phyloP scores from a whole-genome alignment of 345 rosid species.

The Eucalyptus tenuipes region DNA sequence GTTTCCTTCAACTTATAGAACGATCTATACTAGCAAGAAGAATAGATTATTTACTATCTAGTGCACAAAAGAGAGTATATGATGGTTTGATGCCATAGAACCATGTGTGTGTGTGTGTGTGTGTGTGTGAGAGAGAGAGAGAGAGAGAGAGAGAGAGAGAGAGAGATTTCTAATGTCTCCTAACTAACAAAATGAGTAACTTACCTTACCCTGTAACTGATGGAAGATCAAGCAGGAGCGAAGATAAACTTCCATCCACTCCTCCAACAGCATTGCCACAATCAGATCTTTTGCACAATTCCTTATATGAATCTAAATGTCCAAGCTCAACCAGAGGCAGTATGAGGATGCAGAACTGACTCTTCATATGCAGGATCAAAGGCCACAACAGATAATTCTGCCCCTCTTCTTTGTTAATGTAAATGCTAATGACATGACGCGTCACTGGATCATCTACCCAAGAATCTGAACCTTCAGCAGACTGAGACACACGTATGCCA shows the following conservation, averaged over 20 bases:
- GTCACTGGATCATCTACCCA: conserved; percentile 96
- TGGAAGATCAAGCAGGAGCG: conserved; percentile 83
- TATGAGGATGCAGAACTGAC: conserved; percentile 47
- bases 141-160: neutral
- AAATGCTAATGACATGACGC: conserved; percentile 65
- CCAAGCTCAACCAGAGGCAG: conserved; percentile 72
- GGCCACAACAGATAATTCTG: conserved; percentile 62
- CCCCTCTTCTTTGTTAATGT: conserved; percentile 24
- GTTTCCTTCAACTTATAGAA: neutral
- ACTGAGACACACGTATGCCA: conserved; percentile 67
- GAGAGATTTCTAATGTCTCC: neutral
- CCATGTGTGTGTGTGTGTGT: neutral
- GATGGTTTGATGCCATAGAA: neutral
- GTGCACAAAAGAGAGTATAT: neutral
- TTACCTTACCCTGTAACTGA: conserved; percentile 98
- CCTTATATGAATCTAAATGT: conserved; percentile 44
- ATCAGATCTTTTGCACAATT: conserved; percentile 47
- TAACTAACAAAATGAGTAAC: conserved; percentile 13
- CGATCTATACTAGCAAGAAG: neutral
- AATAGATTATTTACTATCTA: neutral
- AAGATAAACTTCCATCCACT: conserved; percentile 54
- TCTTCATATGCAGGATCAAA: conserved; percentile 56
- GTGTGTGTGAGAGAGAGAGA: no score
- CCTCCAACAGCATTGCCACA: conserved; percentile 77
- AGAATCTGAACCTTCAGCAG: conserved; percentile 71